Evolutionary conservation across 2,329 filamentous ascomycete genomes (phyloP), one percentile per base, ranked within the genome.

Genomic region (Uncinocarpus reesii): DNA sequence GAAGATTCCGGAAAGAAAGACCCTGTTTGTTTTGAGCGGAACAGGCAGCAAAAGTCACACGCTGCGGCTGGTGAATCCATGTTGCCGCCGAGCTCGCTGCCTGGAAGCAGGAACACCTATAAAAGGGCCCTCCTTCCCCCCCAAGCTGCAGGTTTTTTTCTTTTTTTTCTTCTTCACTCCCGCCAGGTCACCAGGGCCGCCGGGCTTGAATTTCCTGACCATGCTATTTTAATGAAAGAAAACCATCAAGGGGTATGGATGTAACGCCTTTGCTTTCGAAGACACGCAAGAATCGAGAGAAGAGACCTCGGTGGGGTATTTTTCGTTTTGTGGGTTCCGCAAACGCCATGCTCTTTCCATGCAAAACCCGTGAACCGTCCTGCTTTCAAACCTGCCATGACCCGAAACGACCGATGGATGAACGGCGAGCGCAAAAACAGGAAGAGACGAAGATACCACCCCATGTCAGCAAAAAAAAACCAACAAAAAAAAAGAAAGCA

Each of bases 271-370:
- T 41, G 18, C 26, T 23, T 34, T 34, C n/a, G 23, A 41, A 41
- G 28, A 41, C 32, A 35, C 18, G 20, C 36, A 47, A 47, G 36
- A 47, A 40, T 46, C 32, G 44, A 47, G 32, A 18, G 34, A 47
- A 32, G 32, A 38, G n/a, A 34, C 29, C 35, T 41, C 45, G 45
- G 28, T 34, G 20, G 45, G 45, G 45, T 41, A 47, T 47, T 40
- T 29, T 11, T 7, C 32, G 21, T n/a, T 40, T 29, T 45, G 31
- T 15, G 28, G 7, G 3, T 13, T 2, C 4, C 21, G 28, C 42
- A 35, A 47, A 47, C 45, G 45, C 45, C 45, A 15, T 34, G 45
- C 20, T 32, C 36, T 47, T 47, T 20, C 26, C 41, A 47, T 47
- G 45, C 45, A 41, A 32, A 32, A n/a, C n/a, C 45, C 16, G 13